A percentile compares a stretch with the other conserved stretches of the same genome.
phyloP scores from a whole-genome alignment of 2,329 filamentous ascomycete species.

The Fusarium sp. region DNA sequence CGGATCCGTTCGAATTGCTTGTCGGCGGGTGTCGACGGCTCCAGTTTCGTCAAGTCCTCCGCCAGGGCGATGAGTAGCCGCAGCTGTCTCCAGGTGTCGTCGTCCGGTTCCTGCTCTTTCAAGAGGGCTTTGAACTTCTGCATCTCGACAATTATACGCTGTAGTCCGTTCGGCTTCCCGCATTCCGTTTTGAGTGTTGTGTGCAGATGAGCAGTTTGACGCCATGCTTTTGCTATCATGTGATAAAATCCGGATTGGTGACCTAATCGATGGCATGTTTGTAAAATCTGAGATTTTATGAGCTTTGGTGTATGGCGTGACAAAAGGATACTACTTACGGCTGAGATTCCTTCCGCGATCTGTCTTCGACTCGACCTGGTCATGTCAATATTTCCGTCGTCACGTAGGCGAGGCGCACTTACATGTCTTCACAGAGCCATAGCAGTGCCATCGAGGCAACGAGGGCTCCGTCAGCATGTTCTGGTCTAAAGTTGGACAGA shows the following conservation, averaged over 20 bases:
- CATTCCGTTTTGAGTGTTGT: not conserved
- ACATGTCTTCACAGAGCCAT: slow-evolving; percentile 34
- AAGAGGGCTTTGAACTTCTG: slow-evolving; percentile 4
- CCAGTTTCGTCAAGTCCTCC: slow-evolving; percentile 11
- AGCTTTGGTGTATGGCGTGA: not conserved
- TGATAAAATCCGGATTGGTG: slow-evolving; percentile 16
- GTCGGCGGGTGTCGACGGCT: not conserved
- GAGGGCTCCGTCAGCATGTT: slow-evolving; percentile 23
- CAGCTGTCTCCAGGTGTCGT: slow-evolving; percentile 9
- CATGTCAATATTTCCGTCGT: not conserved
- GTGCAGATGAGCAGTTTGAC: not conserved
- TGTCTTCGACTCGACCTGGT: slow-evolving; percentile 12
- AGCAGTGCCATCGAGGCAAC: slow-evolving; percentile 23
- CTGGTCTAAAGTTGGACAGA: slow-evolving; percentile 9
- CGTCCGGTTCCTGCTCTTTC: slow-evolving; percentile 4
- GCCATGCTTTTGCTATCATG: slow-evolving; percentile 23
- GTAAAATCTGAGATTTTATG: not conserved
- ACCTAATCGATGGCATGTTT: slow-evolving; percentile 10
- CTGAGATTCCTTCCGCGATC: slow-evolving; percentile 25
- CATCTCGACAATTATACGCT: slow-evolving; percentile 21
- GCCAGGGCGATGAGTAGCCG: slow-evolving; percentile 17
- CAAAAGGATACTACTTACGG: not conserved
- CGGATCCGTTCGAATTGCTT: slow-evolving; percentile 21
- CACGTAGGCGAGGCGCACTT: not conserved
- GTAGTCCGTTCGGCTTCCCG: not conserved